A percentile compares a stretch with the other conserved stretches of the same genome.
phyloP scores from a whole-genome alignment of 305 asterid genomes.

The Euphrasia arctica region DNA sequence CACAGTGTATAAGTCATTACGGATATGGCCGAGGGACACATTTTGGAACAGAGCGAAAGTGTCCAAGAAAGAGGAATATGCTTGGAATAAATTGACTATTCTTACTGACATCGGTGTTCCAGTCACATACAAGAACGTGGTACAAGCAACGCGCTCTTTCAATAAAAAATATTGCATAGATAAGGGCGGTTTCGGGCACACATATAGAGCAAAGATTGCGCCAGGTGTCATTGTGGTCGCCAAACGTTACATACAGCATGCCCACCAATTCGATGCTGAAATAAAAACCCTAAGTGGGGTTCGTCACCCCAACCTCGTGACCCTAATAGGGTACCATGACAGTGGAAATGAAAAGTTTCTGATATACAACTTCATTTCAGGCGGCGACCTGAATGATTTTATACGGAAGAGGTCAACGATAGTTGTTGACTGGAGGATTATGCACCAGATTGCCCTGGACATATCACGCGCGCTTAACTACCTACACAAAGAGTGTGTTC shows the following conservation, averaged over 20 bases:
- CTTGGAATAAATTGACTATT: background rate
- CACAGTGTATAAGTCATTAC: background rate
- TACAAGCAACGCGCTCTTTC: background rate
- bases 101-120: background rate
- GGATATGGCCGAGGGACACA: constrained; percentile 16
- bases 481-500: background rate
- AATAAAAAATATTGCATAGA: background rate
- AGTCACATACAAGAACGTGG: background rate
- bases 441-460: constrained; percentile 2
- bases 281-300: background rate
- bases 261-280: background rate
- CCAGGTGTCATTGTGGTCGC: background rate
- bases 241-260: background rate
- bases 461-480: background rate
- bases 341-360: background rate
- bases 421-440: background rate
- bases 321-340: constrained; percentile 8
- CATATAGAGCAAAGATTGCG: background rate
- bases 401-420: background rate
- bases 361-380: background rate
- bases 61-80: background rate
- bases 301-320: constrained; percentile 4
- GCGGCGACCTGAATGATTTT: background rate
- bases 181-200: background rate
- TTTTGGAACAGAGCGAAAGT: constrained; percentile 18